A percentile compares a stretch with the other conserved stretches of the same genome.
phyloP scores from a whole-genome alignment of 2,329 filamentous ascomycete species.

The Fusarium guadeloupense region DNA sequence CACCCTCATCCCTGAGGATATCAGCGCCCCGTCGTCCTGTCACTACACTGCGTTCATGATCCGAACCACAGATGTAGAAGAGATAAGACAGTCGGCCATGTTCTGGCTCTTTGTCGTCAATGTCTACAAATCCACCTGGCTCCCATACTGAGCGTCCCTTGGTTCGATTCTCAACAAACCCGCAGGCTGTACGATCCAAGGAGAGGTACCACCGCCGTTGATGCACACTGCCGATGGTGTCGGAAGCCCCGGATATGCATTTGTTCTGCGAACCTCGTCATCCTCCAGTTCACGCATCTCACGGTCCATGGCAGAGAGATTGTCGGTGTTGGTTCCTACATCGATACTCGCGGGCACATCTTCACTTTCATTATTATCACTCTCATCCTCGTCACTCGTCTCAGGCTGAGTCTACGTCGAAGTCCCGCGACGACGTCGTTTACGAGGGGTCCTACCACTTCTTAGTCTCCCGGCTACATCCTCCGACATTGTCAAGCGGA shows the following conservation, averaged over 20 bases:
- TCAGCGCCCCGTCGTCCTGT: conserved; percentile 69
- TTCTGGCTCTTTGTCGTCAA: background rate
- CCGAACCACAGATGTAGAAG: conserved; percentile 69
- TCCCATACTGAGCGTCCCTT: conserved; percentile 24
- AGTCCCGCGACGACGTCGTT: conserved; percentile 15
- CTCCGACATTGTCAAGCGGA: conserved; percentile 61
- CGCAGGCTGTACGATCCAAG: conserved; percentile 67
- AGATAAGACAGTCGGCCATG: conserved; percentile 56
- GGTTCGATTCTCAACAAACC: conserved; percentile 58
- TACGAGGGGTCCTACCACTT: conserved; percentile 14
- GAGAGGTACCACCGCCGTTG: conserved; percentile 74
- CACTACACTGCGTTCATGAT: conserved; percentile 71
- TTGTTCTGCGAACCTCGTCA: conserved; percentile 64
- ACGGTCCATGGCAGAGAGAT: conserved; percentile 50
- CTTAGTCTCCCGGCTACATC: conserved; percentile 48
- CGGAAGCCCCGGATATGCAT: conserved; percentile 72
- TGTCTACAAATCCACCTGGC: background rate
- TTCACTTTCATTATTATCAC: conserved; percentile 20
- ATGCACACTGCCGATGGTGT: conserved; percentile 72
- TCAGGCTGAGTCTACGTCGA: conserved; percentile 25
- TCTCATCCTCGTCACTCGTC: conserved; percentile 37
- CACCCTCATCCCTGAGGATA: conserved; percentile 68
- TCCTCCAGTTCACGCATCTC: conserved; percentile 60
- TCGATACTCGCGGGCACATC: conserved; percentile 34
- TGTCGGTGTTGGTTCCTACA: conserved; percentile 10